These are phyloP conservation scores for Metschnikowia amazonensis DNA, from an alignment of 805 yeast genomes.

Conservation along the genomic window DNA sequence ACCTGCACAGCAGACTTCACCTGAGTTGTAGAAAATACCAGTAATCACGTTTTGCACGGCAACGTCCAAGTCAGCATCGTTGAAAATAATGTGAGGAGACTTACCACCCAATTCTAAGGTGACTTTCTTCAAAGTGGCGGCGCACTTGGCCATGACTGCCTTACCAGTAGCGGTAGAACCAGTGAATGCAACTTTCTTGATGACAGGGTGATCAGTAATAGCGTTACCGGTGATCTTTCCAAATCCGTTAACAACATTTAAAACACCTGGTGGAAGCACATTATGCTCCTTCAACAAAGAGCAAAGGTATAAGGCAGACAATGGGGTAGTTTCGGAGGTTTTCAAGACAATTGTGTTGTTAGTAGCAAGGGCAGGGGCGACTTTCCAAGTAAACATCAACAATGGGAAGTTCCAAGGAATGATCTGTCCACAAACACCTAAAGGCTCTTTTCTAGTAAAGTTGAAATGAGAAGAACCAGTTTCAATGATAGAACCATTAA, in stretches of 20 bases:
- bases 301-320: conserved; percentile 77
- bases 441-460: conserved; percentile 82
- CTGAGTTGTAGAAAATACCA: conserved; percentile 91
- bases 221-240: conserved; percentile 85
- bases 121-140: conserved; percentile 74
- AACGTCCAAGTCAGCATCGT: conserved; percentile 75
- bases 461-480: conserved; percentile 71
- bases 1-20: conserved; percentile 95
- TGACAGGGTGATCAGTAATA: conserved; percentile 69
- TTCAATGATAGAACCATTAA: conserved; percentile 70
- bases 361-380: conserved; percentile 88
- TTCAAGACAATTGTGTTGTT: conserved; percentile 87
- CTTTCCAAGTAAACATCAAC: conserved; percentile 91
- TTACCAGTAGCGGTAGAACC: conserved; percentile 94
- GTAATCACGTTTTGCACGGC: conserved; percentile 71
- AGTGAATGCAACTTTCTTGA: conserved; percentile 90
- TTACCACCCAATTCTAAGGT: conserved; percentile 96
- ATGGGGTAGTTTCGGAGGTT: conserved; percentile 89
- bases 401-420: conserved; percentile 98
- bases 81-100: conserved; percentile 85
- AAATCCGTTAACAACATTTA: conserved; percentile 81
- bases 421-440: conserved; percentile 93
- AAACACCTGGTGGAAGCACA: conserved; percentile 79
- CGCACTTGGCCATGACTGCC: conserved; percentile 76
- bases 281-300: conserved; percentile 75